Base-by-base conservation (phyloP, 176 grass and related monocot genomes). In the Melocanna baccifera region DNA sequence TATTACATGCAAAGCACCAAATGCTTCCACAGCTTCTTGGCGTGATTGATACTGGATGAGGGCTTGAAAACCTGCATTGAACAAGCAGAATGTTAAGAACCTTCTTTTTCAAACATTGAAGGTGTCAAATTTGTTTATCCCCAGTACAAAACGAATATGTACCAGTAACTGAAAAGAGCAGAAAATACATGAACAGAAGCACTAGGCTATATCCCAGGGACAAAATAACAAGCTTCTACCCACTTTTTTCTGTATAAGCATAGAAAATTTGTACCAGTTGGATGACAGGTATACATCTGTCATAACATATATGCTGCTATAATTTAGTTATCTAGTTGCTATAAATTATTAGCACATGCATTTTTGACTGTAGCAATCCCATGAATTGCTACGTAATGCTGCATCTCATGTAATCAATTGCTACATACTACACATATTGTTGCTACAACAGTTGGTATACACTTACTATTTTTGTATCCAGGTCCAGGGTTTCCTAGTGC, bases 61-160 rank as follows among this genome's bases (percentile, higher is more conserved):
- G 30, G 96, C 93, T 92, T 94, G 93, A 91, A 96, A 99, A 80
- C 96, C 96, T 99, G 89, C 69, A 90, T 62, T 58, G 56, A 76
- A 36, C 29, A 85, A 88, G 15, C 12, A 66, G 61, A 59, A 23
- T 57, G 63, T 53, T 55, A 86, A 32, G 29, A 85, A 53, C 15
- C 59, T 63, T 73, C 34, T 15, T 40, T 71, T 62, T 29, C 57
- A 69, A 73, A 25, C 53, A 40, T 6, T 51, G 41, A 62, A 58
- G 34, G 59, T 52, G 12, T 43, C 29, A 78, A 45, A 62, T 14
- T 43, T 88, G 4, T n/a, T 19, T 76, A 18, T 77, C 56, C 32
- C 12, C 32, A 68, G 18, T 52, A 9, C 29, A 61, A 76, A 59
- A 68, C 4, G 10, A 53, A 73, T 84, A 75, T 77, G n/a, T 62